These are phyloP conservation scores for Zostera marina DNA, from an alignment of 116 monocot species.

Conservation along the genomic window DNA sequence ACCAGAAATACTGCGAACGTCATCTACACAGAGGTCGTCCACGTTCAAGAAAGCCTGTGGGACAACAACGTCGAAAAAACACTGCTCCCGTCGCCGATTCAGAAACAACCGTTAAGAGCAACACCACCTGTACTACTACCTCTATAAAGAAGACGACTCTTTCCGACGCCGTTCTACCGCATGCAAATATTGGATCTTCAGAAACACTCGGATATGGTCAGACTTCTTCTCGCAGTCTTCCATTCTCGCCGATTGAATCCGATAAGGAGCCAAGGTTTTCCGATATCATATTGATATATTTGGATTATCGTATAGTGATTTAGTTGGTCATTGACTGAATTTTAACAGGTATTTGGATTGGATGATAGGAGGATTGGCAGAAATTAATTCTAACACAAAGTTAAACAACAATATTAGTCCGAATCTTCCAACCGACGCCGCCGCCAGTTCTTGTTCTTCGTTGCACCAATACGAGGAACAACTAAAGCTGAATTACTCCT, in stretches of 20 bases:
- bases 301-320: not conserved
- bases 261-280: conserved; percentile 18
- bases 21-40: conserved; percentile 37
- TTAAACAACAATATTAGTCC: not conserved
- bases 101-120: not conserved
- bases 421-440: not conserved
- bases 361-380: conserved; percentile 1
- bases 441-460: conserved; percentile 3
- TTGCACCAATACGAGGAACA: conserved; percentile 8
- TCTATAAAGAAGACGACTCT: not conserved
- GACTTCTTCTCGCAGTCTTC: not conserved
- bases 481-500: conserved; percentile 10
- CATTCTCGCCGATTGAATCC: conserved; percentile 10
- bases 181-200: not conserved
- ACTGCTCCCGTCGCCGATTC: not conserved
- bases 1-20: conserved; percentile 50
- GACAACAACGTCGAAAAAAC: conserved; percentile 8
- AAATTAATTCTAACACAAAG: not conserved
- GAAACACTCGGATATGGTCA: not conserved
- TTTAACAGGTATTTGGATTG: conserved; percentile 13
- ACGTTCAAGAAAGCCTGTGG: conserved; percentile 71
- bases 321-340: not conserved
- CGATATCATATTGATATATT: too few species aligned
- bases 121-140: not conserved
- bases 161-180: not conserved